A percentile compares a stretch with the other conserved stretches of the same genome.
These are phyloP conservation scores for Pseudohalonectria lignicola DNA, from an alignment of 2,329 filamentous ascomycete genomes.

Conservation along the genomic window DNA sequence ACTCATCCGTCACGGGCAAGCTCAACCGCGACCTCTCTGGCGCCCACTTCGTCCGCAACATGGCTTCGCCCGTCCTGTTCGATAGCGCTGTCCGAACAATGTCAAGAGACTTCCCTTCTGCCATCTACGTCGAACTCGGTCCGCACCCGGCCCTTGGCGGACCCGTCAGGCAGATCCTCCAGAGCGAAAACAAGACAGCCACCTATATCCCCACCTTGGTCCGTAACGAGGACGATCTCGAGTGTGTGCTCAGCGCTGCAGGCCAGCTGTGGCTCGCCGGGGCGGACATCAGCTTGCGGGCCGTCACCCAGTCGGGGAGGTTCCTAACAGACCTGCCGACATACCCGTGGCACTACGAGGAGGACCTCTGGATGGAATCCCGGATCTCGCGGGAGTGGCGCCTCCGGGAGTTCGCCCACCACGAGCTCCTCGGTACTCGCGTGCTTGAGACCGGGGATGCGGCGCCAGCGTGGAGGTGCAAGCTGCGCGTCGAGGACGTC, in stretches of 20 bases:
- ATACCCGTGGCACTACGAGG: slow-evolving; percentile 16
- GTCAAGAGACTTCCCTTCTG: neutral
- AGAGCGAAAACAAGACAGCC: slow-evolving; percentile 5
- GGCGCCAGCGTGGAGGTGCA: slow-evolving; percentile 8
- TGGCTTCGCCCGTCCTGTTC: slow-evolving; percentile 21
- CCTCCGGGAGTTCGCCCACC: slow-evolving; percentile 9
- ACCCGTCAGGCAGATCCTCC: slow-evolving; percentile 14
- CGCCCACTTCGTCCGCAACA: slow-evolving; percentile 21
- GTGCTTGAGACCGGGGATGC: slow-evolving; percentile 5
- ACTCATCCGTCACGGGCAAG: neutral
- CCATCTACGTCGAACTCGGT: slow-evolving; percentile 6
- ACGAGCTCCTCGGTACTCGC: slow-evolving; percentile 11
- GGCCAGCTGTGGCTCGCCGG: slow-evolving; percentile 5
- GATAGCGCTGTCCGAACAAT: slow-evolving; percentile 12
- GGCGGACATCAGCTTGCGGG: neutral
- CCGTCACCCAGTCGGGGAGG: neutral
- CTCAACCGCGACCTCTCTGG: slow-evolving; percentile 3
- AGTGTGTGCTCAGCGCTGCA: slow-evolving; percentile 2
- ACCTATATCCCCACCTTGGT: slow-evolving; percentile 5
- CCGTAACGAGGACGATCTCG: slow-evolving; percentile 1
- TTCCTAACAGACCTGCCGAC: slow-evolving; percentile 13
- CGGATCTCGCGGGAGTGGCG: slow-evolving; percentile 18
- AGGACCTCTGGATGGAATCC: slow-evolving; percentile 18
- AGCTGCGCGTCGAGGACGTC: slow-evolving; percentile 7
- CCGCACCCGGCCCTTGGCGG: slow-evolving; percentile 13